phyloP scores from a whole-genome alignment of 345 rosid genomes.

The Balakata baccata region DNA sequence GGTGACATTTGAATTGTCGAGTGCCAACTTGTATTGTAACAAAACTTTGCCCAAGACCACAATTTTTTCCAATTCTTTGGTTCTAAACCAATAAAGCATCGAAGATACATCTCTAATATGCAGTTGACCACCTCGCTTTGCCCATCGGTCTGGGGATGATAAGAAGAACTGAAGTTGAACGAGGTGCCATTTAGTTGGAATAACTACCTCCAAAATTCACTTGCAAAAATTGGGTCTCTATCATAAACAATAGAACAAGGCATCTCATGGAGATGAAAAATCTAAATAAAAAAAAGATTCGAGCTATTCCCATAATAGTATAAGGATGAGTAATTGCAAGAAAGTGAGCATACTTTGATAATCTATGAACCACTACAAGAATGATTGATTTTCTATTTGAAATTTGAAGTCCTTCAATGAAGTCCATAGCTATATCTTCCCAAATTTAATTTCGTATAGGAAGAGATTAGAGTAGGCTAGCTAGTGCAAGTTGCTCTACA shows the following conservation, averaged over 20 bases:
- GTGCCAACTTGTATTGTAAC: neutral
- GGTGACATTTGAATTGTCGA: neutral
- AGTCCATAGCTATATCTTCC: too few species aligned
- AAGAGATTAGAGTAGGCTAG: neutral
- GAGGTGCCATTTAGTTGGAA: neutral
- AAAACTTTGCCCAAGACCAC: neutral
- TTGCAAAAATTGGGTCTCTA: neutral
- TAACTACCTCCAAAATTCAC: neutral
- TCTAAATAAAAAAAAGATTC: neutral
- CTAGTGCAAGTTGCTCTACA: slow-evolving; percentile 7
- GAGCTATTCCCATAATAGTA: too few species aligned
- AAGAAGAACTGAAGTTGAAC: too few species aligned
- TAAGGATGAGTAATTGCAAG: neutral
- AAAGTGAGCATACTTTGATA: slow-evolving; percentile 7
- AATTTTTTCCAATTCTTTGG: too few species aligned
- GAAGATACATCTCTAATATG: neutral
- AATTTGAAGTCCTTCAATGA: too few species aligned
- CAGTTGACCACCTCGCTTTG: neutral
- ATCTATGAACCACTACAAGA: neutral
- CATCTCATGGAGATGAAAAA: neutral
- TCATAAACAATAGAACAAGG: neutral
- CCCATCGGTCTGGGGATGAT: too few species aligned
- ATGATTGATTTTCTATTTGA: too few species aligned
- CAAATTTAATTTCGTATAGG: neutral
- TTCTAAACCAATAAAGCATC: neutral